Base-by-base conservation (phyloP, 192 early-diverging fungal species). In the Gigaspora rosea region DNA sequence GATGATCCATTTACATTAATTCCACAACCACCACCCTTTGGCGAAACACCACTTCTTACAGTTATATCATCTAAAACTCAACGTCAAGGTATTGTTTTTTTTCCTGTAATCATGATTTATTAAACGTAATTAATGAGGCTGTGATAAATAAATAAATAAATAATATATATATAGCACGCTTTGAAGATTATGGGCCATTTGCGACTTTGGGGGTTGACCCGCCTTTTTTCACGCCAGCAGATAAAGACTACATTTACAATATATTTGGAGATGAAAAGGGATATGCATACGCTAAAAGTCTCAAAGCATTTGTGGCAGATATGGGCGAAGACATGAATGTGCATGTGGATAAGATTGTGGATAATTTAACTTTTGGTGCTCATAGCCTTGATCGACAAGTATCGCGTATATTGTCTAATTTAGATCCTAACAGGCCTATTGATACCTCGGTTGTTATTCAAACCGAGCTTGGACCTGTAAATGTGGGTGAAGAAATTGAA, bases 221-320 rank as follows among this genome's bases (percentile, higher is more conserved):
- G 10, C 70, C 70, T 5, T 56, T 47, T 56, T 56, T 52, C 11
- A 47, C 70, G 16, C 75, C 74, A 8, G 57, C 78, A 5, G 69
- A 71, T 27, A 52, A 74, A 22, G 66, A 79, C 4, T 65, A n/a
- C 11, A 56, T 35, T 4, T 63, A 67, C 27, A 72, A 65, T 11
- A 82, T 85, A 20, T 92, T 84, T 79, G 90, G 89, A n/a, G 88
- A 90, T 51, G 83, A 84, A 27, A 79, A 77, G 6, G 89, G 88
- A 0, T 86, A 91, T 78, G 87, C 90, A 1, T 90, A 91, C 72
- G 79, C 88, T 49, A 73, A 79, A 15, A 91, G 90, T 71, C 65
- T 91, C 13, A 82, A 80, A 61, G 77, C 81, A 41, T 92, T 92
- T 78, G 73, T 82, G 12, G 79, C 77, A 13, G 32, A 62, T 12